phyloP scores from a whole-genome alignment of 148 eudicot genomes.

The Vaccinium myrtillus region DNA sequence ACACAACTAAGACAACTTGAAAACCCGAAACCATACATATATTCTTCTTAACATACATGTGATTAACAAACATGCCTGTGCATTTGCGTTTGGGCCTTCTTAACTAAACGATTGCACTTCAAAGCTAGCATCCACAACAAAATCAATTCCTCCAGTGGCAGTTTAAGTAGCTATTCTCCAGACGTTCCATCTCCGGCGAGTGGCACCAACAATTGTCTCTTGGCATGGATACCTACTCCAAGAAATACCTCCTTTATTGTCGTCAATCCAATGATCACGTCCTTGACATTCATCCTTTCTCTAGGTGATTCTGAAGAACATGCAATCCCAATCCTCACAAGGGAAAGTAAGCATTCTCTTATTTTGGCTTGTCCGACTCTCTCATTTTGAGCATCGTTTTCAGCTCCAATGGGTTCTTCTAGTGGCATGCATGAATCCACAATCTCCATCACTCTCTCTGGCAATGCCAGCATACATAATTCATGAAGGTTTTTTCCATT shows the following conservation, averaged over 20 bases:
- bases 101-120: neutral
- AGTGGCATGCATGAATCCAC: neutral
- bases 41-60: neutral
- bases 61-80: neutral
- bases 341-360: neutral
- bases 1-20: neutral
- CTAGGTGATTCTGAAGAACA: conserved; percentile 9
- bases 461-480: neutral
- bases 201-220: neutral
- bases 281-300: neutral
- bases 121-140: neutral
- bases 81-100: neutral
- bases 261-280: neutral
- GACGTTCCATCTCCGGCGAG: neutral
- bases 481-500: neutral
- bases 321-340: conserved; percentile 2
- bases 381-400: neutral
- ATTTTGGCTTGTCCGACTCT: neutral
- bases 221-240: neutral
- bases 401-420: neutral
- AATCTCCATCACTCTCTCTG: neutral
- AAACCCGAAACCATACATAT: neutral
- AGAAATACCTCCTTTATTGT: neutral
- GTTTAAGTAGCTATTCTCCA: neutral
- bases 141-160: neutral